These are phyloP conservation scores for Quercus agrifolia DNA, from an alignment of 306 rosid species.

Conservation along the genomic window DNA sequence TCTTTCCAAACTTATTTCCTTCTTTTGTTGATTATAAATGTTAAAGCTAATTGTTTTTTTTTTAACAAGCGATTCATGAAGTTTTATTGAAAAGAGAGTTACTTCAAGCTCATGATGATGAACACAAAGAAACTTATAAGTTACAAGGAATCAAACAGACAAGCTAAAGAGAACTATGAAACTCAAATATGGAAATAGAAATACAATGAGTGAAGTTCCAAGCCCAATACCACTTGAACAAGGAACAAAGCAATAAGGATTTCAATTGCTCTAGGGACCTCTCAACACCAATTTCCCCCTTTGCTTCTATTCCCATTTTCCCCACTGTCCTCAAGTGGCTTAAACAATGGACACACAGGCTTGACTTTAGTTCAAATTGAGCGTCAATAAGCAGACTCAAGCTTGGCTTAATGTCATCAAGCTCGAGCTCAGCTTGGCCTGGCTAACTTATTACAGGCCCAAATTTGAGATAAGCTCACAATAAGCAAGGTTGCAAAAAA, in stretches of 20 bases:
- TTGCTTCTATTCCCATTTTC: background rate
- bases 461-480: background rate
- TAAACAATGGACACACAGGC: background rate
- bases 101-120: too few relatives aligned
- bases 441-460: background rate
- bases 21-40: background rate
- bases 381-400: background rate
- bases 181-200: too few relatives aligned
- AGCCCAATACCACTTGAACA: too few relatives aligned
- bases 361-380: background rate
- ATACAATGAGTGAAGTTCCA: too few relatives aligned
- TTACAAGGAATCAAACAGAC: too few relatives aligned
- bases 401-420: background rate
- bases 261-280: too few relatives aligned
- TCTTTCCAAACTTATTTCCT: background rate
- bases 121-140: too few relatives aligned
- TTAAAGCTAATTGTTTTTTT: background rate
- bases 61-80: too few relatives aligned
- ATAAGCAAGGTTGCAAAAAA: background rate
- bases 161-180: too few relatives aligned
- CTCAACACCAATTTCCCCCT: too few relatives aligned
- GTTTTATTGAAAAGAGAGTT: too few relatives aligned
- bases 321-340: background rate
- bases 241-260: too few relatives aligned
- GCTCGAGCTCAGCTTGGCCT: background rate